Evolutionary conservation across 2,329 filamentous ascomycete species (phyloP), one percentile per base, ranked within the genome.

Genomic region (Pseudocercospora fuligena): DNA sequence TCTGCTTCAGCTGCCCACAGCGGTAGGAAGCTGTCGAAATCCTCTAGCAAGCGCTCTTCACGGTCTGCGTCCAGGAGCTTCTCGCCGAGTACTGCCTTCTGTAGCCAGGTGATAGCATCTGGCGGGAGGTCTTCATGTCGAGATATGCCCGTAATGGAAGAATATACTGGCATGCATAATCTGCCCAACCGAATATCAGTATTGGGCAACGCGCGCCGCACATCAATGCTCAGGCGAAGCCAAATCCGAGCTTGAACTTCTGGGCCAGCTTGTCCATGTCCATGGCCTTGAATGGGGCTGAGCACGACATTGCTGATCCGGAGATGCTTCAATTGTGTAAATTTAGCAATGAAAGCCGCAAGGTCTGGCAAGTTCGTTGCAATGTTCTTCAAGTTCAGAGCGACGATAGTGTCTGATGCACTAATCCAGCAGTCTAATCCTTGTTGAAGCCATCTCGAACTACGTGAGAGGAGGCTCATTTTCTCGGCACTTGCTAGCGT

Each of bases 1-100:
- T 66, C 62, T 33, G 66, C 64, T 31, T 74, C 72, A 4, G 68
- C 70, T 16, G 33, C 33, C 70, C 73, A 74, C 43, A 70, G 54
- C 12, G 60, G 62, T 16, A 67, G 43, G 49, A 73, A 73, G 43
- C 65, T 72, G 56, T 63, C 66, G 54, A 72, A 73, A 59, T 74
- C 72, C 46, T 72, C 68, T 8, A 68, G n/a, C 60, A 74, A 54
- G 16, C 70, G 58, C 56, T 69, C 58, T 61, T 70, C 65, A 23
- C 71, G 40, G 6, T 72, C 64, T 25, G 58, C 60, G 29, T 65
- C 67, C 14, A 74, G 57, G 5, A 60, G 33, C 16, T 60, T 47
- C 8, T 58, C 61, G 11, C 47, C 8, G 6, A 69, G 66, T 2
- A 73, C 47, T 12, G 72, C 72, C 43, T 72, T 57, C 2, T 62